Conservation (phyloP, 805 yeast species). For the Teunomyces stri region DNA sequence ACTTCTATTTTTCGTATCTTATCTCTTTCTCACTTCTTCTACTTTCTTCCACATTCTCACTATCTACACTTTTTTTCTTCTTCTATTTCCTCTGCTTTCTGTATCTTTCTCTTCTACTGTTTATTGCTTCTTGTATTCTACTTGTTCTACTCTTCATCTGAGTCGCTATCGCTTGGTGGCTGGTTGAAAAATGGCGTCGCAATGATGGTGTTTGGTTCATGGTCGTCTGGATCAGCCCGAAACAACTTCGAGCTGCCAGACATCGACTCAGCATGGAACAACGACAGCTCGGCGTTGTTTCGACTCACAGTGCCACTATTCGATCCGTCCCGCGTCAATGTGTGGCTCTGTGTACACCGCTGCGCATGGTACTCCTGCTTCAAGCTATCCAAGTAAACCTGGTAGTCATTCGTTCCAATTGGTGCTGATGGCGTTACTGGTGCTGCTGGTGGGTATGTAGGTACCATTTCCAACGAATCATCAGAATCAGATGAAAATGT, state of each 20-base stretch:
- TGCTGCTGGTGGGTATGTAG: not conserved
- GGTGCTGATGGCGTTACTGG: not conserved
- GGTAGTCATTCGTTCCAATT: conserved; percentile 15
- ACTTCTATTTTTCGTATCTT: too few species aligned
- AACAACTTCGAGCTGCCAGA: conserved; percentile 1
- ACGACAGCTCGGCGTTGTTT: not conserved
- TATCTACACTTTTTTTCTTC: too few species aligned
- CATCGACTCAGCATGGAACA: not conserved
- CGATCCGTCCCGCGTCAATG: not conserved
- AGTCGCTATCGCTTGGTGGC: conserved; percentile 38
- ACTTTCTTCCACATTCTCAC: not conserved
- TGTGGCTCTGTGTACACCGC: not conserved
- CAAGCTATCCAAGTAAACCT: conserved; percentile 13
- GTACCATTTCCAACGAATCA: not conserved
- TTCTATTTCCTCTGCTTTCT: too few species aligned
- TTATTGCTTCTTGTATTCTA: not conserved
- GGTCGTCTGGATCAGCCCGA: not conserved
- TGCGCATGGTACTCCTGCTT: conserved; percentile 4
- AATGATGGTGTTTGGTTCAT: conserved; percentile 19
- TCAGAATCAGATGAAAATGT: conserved; percentile 1
- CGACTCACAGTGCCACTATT: not conserved
- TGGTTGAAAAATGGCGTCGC: conserved; percentile 38
- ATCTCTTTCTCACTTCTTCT: not conserved
- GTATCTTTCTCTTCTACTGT: too few species aligned
- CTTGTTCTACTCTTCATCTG: conserved; percentile 3